A percentile compares a stretch with the other conserved stretches of the same genome.
These are phyloP conservation scores for Blastocystis sp. DNA, from an alignment of 352 stramenopile species.

Conservation along the genomic window DNA sequence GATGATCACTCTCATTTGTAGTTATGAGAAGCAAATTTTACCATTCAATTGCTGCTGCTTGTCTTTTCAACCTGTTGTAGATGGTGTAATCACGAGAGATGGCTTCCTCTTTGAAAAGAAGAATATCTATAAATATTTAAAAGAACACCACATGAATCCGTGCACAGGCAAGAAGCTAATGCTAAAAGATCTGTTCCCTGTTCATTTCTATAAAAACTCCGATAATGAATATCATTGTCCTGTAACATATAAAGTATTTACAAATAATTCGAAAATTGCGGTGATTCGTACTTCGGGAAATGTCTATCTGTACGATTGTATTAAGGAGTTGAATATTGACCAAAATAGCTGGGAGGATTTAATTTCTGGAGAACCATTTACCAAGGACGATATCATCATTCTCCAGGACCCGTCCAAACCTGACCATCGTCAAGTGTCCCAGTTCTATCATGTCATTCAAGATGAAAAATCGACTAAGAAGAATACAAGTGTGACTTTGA, in stretches of 20 bases:
- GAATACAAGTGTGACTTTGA: constrained; percentile 66
- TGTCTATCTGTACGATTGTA: constrained; percentile 90
- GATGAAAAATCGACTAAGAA: constrained; percentile 71
- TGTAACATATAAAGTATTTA: constrained; percentile 90
- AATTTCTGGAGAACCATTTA: constrained; percentile 82
- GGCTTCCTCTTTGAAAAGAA: constrained; percentile 94
- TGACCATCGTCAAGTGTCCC: constrained; percentile 88
- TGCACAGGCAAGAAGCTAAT: constrained; percentile 82
- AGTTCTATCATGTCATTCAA: constrained; percentile 78
- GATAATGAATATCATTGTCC: constrained; percentile 79
- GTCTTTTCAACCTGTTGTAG: constrained; percentile 80
- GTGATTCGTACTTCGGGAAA: constrained; percentile 76
- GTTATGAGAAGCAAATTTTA: constrained; percentile 71
- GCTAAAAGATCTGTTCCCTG: constrained; percentile 84
- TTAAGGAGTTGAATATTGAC: constrained; percentile 96
- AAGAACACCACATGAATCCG: constrained; percentile 89
- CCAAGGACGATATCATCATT: constrained; percentile 78
- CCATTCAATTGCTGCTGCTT: constrained; percentile 97
- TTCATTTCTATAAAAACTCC: constrained; percentile 76
- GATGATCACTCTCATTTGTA: background rate
- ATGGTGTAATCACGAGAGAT: constrained; percentile 66
- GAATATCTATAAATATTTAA: constrained; percentile 88
- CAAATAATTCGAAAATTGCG: constrained; percentile 74
- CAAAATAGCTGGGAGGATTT: constrained; percentile 93
- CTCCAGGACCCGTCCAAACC: constrained; percentile 84